A percentile compares a stretch with the other conserved stretches of the same genome.
phyloP scores from a whole-genome alignment of 108 stramenopile genomes.

The Nitzschia inconspicua region DNA sequence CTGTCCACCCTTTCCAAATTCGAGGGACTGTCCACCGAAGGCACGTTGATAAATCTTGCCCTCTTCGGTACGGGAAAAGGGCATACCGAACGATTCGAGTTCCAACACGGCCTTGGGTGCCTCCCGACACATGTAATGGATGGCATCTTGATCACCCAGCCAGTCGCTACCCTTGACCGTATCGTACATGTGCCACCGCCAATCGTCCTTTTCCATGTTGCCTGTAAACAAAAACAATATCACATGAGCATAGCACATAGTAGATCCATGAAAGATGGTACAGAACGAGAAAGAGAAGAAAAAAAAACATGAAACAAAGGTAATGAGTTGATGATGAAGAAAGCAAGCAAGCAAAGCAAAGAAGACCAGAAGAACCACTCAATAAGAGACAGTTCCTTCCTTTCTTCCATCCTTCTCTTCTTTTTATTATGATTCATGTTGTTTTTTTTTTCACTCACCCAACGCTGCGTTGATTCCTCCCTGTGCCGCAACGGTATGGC shows the following conservation, averaged over 20 bases:
- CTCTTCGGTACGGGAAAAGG: conserved; percentile 94
- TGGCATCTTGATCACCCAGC: conserved; percentile 99
- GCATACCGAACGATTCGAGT: conserved; percentile 94
- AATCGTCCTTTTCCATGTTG: conserved; percentile 96
- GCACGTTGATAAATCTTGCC: conserved; percentile 99
- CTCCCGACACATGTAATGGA: conserved; percentile 99
- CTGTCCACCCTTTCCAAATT: conserved; percentile 98
- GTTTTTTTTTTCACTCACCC: conserved; percentile 37
- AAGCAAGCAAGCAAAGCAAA: not conserved
- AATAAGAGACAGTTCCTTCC: too few species aligned
- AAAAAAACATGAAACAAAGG: not conserved
- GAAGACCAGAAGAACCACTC: too few species aligned
- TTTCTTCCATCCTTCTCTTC: too few species aligned
- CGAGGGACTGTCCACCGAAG: conserved; percentile 96
- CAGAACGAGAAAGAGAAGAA: not conserved
- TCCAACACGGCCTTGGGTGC: conserved; percentile 96
- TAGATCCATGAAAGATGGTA: not conserved
- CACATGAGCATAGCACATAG: not conserved
- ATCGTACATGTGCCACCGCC: conserved; percentile 99
- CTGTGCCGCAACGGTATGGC: conserved; percentile 99
- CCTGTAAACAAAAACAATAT: not conserved
- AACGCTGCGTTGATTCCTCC: conserved; percentile 99
- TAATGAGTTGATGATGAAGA: not conserved
- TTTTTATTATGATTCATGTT: too few species aligned
- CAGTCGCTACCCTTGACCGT: conserved; percentile 99